A percentile compares a stretch with the other conserved stretches of the same genome.
Evolutionary conservation across 225 moss, liverwort and hornwort genomes (phyloP).

Genomic region (Pseudisothecium myosuroides): DNA sequence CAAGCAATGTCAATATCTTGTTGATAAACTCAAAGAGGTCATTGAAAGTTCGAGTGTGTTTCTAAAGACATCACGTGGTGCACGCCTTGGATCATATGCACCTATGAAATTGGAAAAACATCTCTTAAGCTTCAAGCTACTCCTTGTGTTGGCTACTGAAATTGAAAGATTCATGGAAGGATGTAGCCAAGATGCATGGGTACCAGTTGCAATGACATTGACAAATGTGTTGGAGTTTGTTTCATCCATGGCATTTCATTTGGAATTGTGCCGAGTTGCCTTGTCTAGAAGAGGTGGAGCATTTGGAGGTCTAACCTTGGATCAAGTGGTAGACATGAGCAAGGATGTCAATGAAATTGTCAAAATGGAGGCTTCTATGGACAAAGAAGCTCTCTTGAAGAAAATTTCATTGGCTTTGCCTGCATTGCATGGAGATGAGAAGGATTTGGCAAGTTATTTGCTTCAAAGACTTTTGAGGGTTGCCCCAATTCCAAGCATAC

Average conservation of each 20-base stretch:
- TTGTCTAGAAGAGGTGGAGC: rapidly evolving
- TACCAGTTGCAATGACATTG: not conserved
- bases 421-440: not conserved
- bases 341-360: not conserved
- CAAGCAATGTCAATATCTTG: not conserved
- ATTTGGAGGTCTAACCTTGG: not conserved
- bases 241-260: not conserved
- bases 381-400: not conserved
- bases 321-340: not conserved
- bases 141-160: not conserved
- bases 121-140: not conserved
- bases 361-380: rapidly evolving
- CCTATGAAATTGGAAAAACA: not conserved
- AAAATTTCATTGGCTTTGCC: not conserved
- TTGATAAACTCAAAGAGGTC: not conserved
- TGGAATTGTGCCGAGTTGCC: not conserved
- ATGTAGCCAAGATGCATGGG: not conserved
- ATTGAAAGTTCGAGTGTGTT: not conserved
- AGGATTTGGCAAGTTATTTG: not conserved
- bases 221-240: not conserved
- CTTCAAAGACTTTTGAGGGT: not conserved
- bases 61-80: not conserved
- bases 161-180: not conserved
- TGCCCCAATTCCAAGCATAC: not conserved
- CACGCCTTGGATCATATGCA: not conserved